phyloP scores from a whole-genome alignment of 2,329 filamentous ascomycete genomes.

The Epichloe gansuensis region DNA sequence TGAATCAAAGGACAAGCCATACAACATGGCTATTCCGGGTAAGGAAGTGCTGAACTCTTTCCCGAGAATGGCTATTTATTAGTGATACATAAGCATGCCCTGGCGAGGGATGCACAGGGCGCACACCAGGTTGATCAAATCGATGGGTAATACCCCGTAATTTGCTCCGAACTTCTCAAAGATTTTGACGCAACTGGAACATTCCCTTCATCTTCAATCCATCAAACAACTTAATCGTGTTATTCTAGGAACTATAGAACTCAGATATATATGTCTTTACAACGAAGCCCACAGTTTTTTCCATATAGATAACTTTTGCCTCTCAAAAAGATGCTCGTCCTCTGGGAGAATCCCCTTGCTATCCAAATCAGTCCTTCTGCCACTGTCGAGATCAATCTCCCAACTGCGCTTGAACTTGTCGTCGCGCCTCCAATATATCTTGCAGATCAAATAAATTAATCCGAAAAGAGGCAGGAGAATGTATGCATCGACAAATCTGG shows the following conservation, averaged over 20 bases:
- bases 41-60: too few species aligned
- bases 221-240: too few species aligned
- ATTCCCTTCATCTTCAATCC: too few species aligned
- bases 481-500: constrained; percentile 50
- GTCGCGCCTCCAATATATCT: constrained; percentile 34
- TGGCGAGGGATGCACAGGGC: too few species aligned
- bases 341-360: constrained; percentile 20
- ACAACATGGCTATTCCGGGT: too few species aligned
- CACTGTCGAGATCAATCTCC: constrained; percentile 44
- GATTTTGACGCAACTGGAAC: too few species aligned
- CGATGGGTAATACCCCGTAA: too few species aligned
- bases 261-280: constrained; percentile 12
- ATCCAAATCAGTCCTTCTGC: constrained; percentile 42
- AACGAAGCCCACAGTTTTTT: constrained; percentile 29
- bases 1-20: too few species aligned
- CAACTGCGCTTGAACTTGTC: constrained; percentile 36
- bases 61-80: too few species aligned
- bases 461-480: constrained; percentile 47
- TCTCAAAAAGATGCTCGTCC: constrained; percentile 17
- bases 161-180: too few species aligned
- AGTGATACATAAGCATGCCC: too few species aligned
- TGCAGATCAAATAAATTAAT: constrained; percentile 43
- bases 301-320: constrained; percentile 26
- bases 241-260: constrained; percentile 14
- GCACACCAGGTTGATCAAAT: too few species aligned